Conservation (phyloP, 2,329 filamentous ascomycete genomes). For the Microdochium bolleyi region DNA sequence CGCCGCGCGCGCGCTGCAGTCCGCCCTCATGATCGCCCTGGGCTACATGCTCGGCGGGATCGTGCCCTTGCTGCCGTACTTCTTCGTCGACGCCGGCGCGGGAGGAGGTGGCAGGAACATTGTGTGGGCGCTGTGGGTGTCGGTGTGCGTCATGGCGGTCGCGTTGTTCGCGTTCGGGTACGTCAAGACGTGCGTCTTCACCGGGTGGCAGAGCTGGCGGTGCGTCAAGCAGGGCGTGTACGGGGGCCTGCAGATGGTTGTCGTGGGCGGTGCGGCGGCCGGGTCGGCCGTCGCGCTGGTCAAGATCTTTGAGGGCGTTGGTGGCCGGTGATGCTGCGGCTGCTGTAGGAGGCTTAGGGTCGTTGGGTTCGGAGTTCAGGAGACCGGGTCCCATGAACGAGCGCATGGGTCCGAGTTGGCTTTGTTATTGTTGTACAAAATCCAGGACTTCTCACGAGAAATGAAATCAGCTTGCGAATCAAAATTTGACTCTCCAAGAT, state of each 20-base stretch:
- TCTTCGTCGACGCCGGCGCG: constrained; percentile 25
- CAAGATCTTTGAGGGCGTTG: constrained; percentile 6
- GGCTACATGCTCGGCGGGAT: constrained; percentile 51
- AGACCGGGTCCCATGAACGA: not conserved
- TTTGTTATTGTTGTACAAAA: no score
- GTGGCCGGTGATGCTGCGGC: not conserved
- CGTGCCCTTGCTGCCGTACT: constrained; percentile 47
- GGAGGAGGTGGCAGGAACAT: constrained; percentile 24
- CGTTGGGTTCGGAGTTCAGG: not conserved
- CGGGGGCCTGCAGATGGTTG: constrained; percentile 29
- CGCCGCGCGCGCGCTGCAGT: constrained; percentile 22
- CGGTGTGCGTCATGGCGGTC: constrained; percentile 32
- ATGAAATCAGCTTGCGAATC: no score
- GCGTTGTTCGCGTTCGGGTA: constrained; percentile 37
- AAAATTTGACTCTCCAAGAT: no score
- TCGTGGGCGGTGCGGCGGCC: constrained; percentile 27
- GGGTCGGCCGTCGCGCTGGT: constrained; percentile 29
- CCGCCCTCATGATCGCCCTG: constrained; percentile 45
- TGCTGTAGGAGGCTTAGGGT: not conserved
- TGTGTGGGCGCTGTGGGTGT: constrained; percentile 26
- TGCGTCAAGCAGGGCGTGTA: constrained; percentile 6
- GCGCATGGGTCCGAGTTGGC: not conserved
- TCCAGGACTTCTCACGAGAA: no score
- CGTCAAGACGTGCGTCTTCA: constrained; percentile 29
- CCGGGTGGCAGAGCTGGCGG: not conserved